phyloP scores from a whole-genome alignment of 768 basidiomycete genomes.

The Boletus pseudopeckii region DNA sequence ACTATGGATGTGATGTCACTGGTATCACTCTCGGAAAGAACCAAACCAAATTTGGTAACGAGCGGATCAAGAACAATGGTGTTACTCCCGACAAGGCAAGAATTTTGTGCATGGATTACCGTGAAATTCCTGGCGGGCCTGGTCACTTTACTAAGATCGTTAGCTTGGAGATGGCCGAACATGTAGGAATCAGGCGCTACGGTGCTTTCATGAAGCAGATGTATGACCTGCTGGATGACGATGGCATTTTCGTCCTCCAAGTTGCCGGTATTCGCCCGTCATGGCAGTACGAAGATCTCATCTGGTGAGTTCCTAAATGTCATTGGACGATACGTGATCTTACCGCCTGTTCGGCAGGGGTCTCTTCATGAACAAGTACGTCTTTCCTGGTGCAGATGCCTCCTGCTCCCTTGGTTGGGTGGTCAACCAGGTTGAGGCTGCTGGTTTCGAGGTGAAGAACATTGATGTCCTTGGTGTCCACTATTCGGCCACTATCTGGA shows the following conservation, averaged over 20 bases:
- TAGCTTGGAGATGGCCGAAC: constrained; percentile 98
- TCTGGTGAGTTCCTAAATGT: constrained; percentile 55
- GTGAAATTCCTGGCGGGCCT: constrained; percentile 76
- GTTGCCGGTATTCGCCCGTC: constrained; percentile 92
- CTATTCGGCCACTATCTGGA: constrained; percentile 85
- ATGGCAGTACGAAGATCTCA: constrained; percentile 99
- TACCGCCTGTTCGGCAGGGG: constrained; percentile 51
- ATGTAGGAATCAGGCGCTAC: constrained; percentile 95
- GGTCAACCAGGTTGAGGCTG: constrained; percentile 77
- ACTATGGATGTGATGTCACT: constrained; percentile 94
- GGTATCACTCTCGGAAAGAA: constrained; percentile 92
- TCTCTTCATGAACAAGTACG: constrained; percentile 96
- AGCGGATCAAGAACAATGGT: constrained; percentile 80
- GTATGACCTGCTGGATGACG: constrained; percentile 90
- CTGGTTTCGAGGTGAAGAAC: constrained; percentile 96
- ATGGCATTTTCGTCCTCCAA: constrained; percentile 92
- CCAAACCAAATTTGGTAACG: constrained; percentile 89
- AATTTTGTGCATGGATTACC: constrained; percentile 90
- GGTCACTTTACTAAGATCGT: constrained; percentile 92
- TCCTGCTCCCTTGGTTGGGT: constrained; percentile 96
- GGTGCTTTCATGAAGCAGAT: constrained; percentile 85
- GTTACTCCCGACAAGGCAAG: constrained; percentile 70
- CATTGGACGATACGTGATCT: not conserved
- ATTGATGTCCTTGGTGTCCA: constrained; percentile 97
- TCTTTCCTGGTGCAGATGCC: constrained; percentile 99